These are phyloP conservation scores for Macrolepiota dolichaula DNA, from an alignment of 768 basidiomycete species.

Conservation along the genomic window DNA sequence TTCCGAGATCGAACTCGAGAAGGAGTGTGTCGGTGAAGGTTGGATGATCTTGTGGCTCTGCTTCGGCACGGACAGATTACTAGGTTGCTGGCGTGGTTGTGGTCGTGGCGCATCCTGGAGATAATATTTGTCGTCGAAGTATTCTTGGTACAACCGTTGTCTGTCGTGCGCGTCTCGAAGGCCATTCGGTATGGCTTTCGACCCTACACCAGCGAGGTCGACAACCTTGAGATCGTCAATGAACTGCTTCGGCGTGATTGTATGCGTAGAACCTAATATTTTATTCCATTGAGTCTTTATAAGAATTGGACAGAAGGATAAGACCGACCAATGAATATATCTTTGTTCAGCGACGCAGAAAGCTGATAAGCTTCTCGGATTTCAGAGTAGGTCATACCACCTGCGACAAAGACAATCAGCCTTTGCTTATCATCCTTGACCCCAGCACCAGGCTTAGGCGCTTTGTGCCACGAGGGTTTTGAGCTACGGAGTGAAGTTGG, in stretches of 20 bases:
- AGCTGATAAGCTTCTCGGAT: slow-evolving; percentile 85
- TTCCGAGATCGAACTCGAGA: slow-evolving; percentile 38
- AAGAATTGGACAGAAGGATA: background rate
- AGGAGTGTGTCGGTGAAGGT: slow-evolving; percentile 54
- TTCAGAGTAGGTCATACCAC: slow-evolving; percentile 96
- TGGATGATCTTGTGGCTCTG: slow-evolving; percentile 34
- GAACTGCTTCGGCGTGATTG: slow-evolving; percentile 78
- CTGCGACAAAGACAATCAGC: slow-evolving; percentile 86
- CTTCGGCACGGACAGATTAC: slow-evolving; percentile 29
- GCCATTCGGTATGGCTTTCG: slow-evolving; percentile 67
- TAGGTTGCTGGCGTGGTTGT: slow-evolving; percentile 32
- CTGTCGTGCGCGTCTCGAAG: slow-evolving; percentile 45
- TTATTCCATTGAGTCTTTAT: background rate
- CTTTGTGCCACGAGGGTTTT: slow-evolving; percentile 87
- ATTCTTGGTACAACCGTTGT: slow-evolving; percentile 61
- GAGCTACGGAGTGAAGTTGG: slow-evolving; percentile 79
- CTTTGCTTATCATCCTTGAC: slow-evolving; percentile 63
- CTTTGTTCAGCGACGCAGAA: slow-evolving; percentile 72
- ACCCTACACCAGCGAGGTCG: slow-evolving; percentile 85
- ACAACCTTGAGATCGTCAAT: slow-evolving; percentile 85
- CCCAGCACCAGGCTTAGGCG: slow-evolving; percentile 44
- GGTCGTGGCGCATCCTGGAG: slow-evolving; percentile 60
- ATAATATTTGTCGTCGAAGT: slow-evolving; percentile 79
- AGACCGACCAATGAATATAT: slow-evolving; percentile 81
- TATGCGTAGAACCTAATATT: slow-evolving; percentile 83